Evolutionary conservation across 2,329 filamentous ascomycete species (phyloP), one percentile per base, ranked within the genome.

Genomic region (Rutstroemia sp.): DNA sequence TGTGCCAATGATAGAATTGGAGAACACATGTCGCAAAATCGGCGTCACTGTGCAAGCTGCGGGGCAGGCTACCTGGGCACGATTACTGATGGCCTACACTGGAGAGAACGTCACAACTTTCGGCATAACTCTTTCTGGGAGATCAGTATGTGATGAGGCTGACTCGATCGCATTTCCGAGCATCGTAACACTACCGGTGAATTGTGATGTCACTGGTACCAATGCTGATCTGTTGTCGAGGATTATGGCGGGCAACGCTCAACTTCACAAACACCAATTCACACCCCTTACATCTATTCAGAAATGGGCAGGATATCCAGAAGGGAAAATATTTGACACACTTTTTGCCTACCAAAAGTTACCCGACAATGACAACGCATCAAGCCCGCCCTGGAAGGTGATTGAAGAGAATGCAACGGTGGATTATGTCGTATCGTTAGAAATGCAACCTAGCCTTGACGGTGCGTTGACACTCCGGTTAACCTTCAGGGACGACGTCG

Each of bases 351-450:
- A 91, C 66, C 92, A 96, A 66, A 89, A 88, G 61, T 75, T 57
- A 62, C 72, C 52, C 18, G 62, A 38, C 54, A 58, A 38, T 49
- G 59, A 63, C 2, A 52, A 63, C 16, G 56, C 69, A 1, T 45
- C 45, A 38, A 38, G 34, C 4, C 45, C 67, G 3, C 72, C 77
- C 0, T 95, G 88, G 86, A 73, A 74, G 6, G 61, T 88, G 0
- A 60, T 81, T 1, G 74, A 82, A 16, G 90, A 95, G 58, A 74
- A 81, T 51, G 86, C 87, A 5, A 81, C 77, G 1, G 82, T 88
- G 2, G 88, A 95, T 63, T 96, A 92, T 69, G 76, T 86, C 0
- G 73, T 95, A 0, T 96, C 92, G 0, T 73, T 96, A 19, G 92
- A 96, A 69, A 71, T 95, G 37, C 83, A 91, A 58, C 83, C 86